Base-by-base conservation (phyloP, 2,329 filamentous ascomycete species). In the Scytalidium sp. region DNA sequence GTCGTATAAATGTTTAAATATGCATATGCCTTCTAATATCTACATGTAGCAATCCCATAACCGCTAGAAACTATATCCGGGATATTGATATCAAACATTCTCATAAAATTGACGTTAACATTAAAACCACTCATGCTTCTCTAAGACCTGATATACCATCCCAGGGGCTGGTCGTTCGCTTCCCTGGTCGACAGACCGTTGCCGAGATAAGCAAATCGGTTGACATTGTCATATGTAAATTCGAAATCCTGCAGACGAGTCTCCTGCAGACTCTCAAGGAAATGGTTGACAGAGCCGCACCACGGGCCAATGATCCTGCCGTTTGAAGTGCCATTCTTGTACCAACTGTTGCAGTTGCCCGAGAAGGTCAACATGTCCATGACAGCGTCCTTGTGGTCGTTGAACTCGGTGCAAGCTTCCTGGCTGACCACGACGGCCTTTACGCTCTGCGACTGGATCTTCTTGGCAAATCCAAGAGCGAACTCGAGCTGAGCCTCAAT, bases 181-280 rank as follows among this genome's bases (percentile, higher is more conserved):
- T 61, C 67, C 22, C 62, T 76, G 32, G 56, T 63, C 1, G 57
- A 62, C 7, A 10, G 32, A 9, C 32, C 32, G 17, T 36, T n/a
- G 8, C 41, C 41, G n/a, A 43, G 17, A 25, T 43, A 43, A 5
- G n/a, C 17, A 27, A 43, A 43, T 3, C 44, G 21, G 17, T 46
- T 47, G 15, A 27, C 42, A 11, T 15, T 19, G 9, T 19, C 11
- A 15, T 40, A 47, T 9, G 19, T 32, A n/a, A 47, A 23, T 19
- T 42, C 22, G 7, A 19, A 47, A 42, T 47, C 46, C 29, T 47
- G 36, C 11, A 19, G 42, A 21, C 46, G 17, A 13, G 46, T 32
- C 6, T 40, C 20, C 19, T 27, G 13, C 17, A 47, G 19, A n/a
- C 29, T 21, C 23, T 47, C 46, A 22, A 41, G n/a, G 36, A 42